phyloP scores from a whole-genome alignment of 2,329 filamentous ascomycete genomes.

The Calonectria pteridis region DNA sequence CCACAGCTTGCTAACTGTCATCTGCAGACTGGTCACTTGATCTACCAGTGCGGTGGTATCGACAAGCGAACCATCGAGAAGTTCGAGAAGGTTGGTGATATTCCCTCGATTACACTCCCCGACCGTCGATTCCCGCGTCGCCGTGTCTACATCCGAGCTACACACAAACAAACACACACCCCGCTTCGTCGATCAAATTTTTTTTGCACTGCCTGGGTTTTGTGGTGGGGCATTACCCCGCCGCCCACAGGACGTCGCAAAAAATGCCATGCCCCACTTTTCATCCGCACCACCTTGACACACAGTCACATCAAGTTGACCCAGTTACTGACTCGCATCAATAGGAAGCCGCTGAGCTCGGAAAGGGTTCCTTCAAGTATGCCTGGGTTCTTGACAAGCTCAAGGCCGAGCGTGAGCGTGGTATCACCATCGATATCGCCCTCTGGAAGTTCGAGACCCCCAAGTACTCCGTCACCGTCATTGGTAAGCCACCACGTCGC shows the following conservation, averaged over 20 bases:
- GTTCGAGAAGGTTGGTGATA: constrained; percentile 95
- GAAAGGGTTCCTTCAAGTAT: constrained; percentile 99
- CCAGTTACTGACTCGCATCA: constrained; percentile 34
- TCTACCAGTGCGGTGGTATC: constrained; percentile 99
- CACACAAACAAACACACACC: constrained; percentile 7
- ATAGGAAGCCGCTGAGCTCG: constrained; percentile 97
- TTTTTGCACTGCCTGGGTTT: constrained; percentile 31
- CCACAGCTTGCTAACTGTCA: constrained; percentile 43
- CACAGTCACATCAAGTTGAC: constrained; percentile 23
- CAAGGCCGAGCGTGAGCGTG: constrained; percentile 99
- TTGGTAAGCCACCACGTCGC: constrained; percentile 71
- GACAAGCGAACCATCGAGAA: constrained; percentile 99
- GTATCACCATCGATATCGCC: constrained; percentile 99
- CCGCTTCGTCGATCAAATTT: constrained; percentile 29
- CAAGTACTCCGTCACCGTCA: constrained; percentile 98
- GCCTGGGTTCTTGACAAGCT: constrained; percentile 99
- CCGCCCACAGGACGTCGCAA: constrained; percentile 29
- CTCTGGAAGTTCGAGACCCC: constrained; percentile 99
- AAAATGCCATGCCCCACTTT: constrained; percentile 17
- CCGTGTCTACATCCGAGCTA: constrained; percentile 29
- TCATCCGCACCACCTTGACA: constrained; percentile 14
- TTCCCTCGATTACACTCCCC: constrained; percentile 33
- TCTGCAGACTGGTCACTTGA: constrained; percentile 82
- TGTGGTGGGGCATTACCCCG: constrained; percentile 39
- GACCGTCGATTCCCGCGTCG: constrained; percentile 29